Conservation (phyloP, 345 rosid species). For the Heritiera fomes region DNA sequence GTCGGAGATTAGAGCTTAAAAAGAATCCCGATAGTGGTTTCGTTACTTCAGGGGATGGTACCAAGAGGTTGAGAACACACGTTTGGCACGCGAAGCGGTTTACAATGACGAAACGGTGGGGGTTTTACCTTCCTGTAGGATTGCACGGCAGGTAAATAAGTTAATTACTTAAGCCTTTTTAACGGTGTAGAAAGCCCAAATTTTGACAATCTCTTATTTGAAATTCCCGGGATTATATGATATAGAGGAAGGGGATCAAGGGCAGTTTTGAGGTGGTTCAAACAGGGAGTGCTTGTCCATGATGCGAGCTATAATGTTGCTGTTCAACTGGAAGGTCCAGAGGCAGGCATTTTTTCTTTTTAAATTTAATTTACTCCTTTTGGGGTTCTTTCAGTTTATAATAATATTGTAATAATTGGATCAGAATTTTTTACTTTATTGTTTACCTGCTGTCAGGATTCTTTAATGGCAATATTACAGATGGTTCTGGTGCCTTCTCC, state of each 20-base stretch:
- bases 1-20: constrained; percentile 62
- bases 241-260: constrained; percentile 89
- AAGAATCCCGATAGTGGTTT: constrained; percentile 64
- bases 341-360: constrained; percentile 49
- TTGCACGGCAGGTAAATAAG: constrained; percentile 71
- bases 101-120: constrained; percentile 80
- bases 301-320: constrained; percentile 71
- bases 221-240: constrained; percentile 23
- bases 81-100: constrained; percentile 94
- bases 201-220: neutral
- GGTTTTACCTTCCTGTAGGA: constrained; percentile 84
- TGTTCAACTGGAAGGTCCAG: constrained; percentile 72
- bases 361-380: neutral
- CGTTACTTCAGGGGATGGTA: constrained; percentile 71
- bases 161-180: neutral
- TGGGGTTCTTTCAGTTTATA: neutral
- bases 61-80: constrained; percentile 88
- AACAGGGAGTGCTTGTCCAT: constrained; percentile 66
- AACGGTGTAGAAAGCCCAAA: neutral
- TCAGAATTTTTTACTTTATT: neutral
- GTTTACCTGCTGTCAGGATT: constrained; percentile 46
- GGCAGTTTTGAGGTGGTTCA: constrained; percentile 73
- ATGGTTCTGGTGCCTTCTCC: constrained; percentile 64
- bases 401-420: neutral
- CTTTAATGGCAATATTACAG: constrained; percentile 52